phyloP scores from a whole-genome alignment of 2,329 filamentous ascomycete species.

The Cytospora piceae region DNA sequence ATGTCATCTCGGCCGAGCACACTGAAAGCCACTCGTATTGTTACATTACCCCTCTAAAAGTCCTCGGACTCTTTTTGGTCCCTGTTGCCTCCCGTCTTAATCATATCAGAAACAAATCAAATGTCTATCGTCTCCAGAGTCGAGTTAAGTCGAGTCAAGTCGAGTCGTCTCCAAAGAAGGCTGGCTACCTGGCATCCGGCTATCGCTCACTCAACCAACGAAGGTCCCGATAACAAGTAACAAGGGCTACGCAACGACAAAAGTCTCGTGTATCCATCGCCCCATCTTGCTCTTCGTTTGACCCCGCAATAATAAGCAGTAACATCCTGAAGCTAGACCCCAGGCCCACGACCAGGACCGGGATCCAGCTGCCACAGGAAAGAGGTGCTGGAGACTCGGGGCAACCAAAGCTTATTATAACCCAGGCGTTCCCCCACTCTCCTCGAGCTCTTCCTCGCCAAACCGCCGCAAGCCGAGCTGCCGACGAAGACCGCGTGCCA shows the following conservation, averaged over 20 bases:
- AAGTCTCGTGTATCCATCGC: not conserved
- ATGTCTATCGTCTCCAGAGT: not conserved
- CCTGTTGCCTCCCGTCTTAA: constrained; percentile 2
- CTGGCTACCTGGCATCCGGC: not conserved
- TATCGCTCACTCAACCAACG: too few species aligned
- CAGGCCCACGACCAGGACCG: not conserved
- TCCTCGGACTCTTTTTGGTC: not conserved
- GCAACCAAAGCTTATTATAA: constrained; percentile 18
- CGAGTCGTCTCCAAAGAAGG: not conserved
- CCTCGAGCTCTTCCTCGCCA: constrained; percentile 16
- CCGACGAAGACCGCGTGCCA: constrained; percentile 27
- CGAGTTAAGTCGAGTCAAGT: not conserved
- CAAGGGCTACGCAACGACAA: not conserved
- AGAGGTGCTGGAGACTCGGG: not conserved
- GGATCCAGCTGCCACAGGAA: constrained; percentile 2
- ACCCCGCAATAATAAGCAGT: not conserved
- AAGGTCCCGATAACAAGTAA: not conserved
- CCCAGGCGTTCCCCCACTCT: constrained; percentile 17
- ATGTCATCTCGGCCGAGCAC: not conserved
- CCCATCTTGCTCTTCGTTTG: not conserved
- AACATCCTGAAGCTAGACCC: not conserved
- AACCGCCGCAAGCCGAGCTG: constrained; percentile 29
- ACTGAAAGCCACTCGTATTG: not conserved
- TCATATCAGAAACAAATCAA: not conserved
- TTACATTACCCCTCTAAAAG: not conserved